Evolutionary conservation across 345 rosid species (phyloP).

Genomic region (Arabis alpina): DNA sequence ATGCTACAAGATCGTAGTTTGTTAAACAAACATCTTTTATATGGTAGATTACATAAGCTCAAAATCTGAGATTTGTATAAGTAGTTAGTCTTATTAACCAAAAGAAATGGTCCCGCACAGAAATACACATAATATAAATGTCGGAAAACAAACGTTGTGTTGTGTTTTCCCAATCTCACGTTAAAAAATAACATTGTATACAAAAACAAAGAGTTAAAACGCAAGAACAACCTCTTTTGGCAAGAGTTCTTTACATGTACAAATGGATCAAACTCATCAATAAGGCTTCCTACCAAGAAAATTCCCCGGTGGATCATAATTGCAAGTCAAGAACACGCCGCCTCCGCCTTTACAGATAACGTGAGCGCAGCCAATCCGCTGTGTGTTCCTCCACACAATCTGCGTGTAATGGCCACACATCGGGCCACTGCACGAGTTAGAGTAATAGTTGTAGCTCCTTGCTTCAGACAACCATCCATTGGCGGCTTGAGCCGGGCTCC

Average conservation of each 20-base stretch:
- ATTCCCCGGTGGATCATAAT: constrained; percentile 94
- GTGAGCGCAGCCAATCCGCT: constrained; percentile 73
- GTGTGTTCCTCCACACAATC: constrained; percentile 68
- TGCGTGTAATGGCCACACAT: constrained; percentile 94
- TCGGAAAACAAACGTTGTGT: constrained; percentile 26
- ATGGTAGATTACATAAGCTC: background rate
- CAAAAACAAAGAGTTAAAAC: constrained; percentile 20
- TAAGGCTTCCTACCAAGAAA: constrained; percentile 75
- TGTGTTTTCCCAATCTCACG: constrained; percentile 10
- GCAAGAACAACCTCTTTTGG: constrained; percentile 26
- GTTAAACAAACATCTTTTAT: background rate
- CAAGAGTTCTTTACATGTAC: constrained; percentile 15
- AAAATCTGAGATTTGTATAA: background rate
- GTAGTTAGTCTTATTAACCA: constrained; percentile 38
- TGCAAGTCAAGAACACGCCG: constrained; percentile 79
- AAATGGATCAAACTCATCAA: constrained; percentile 52
- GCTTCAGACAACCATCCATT: constrained; percentile 72
- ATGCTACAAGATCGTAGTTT: background rate
- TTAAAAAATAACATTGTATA: constrained; percentile 31
- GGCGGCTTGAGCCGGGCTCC: constrained; percentile 79
- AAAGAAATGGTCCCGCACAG: constrained; percentile 15
- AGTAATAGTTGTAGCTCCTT: constrained; percentile 52
- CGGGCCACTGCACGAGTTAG: constrained; percentile 56
- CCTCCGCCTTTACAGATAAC: constrained; percentile 51
- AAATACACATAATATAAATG: constrained; percentile 19